Evolutionary conservation across 1,284 basidiomycete genomes (phyloP), one percentile per base, ranked within the genome.

Genomic region (Marasmius tenuissimus): DNA sequence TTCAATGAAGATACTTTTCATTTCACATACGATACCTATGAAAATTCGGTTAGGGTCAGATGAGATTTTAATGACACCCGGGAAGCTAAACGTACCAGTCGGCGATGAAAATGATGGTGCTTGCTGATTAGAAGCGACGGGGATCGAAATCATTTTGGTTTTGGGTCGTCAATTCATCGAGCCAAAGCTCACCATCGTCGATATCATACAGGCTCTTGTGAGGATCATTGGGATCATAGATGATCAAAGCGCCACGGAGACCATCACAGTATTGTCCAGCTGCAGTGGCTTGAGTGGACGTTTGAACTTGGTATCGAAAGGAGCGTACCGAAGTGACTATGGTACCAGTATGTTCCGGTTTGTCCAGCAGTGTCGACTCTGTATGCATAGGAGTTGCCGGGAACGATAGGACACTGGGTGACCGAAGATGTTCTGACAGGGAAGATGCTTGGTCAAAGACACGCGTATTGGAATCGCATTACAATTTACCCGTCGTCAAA

Each of bases 261-360:
- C 73, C 73, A 60, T 75, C 81, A 39, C 77, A 76, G 61, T 83
- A 83, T 70, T 82, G 81, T 39, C 61, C 62, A 20, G 60, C 59
- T 14, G 71, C 63, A 52, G 73, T 27, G 27, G 4, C 27, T 72
- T 34, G 69, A 70, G 50, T 27, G 27, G 27, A 27, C 27, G 27
- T 27, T 27, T 27, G 27, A 4, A 27, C 27, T 27, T 27, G 2
- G 4, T 27, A 27, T 27, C 4, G 27, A 27, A 27, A 27, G 27
- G 27, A 2, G 27, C 27, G 27, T 27, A 27, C 27, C 27, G 27
- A 27, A 27, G 27, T 27, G 27, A 27, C 27, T 27, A 4, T 71
- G 70, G 63, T 72, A 74, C 72, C 72, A 72, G 64, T 61, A 73
- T 1, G 69, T 72, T 11, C 72, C 72, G 27, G 66, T 27, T 27